A percentile compares a stretch with the other conserved stretches of the same genome.
These are phyloP conservation scores for Crithidia sp. DNA, from an alignment of 208 protist species.

Conservation along the genomic window DNA sequence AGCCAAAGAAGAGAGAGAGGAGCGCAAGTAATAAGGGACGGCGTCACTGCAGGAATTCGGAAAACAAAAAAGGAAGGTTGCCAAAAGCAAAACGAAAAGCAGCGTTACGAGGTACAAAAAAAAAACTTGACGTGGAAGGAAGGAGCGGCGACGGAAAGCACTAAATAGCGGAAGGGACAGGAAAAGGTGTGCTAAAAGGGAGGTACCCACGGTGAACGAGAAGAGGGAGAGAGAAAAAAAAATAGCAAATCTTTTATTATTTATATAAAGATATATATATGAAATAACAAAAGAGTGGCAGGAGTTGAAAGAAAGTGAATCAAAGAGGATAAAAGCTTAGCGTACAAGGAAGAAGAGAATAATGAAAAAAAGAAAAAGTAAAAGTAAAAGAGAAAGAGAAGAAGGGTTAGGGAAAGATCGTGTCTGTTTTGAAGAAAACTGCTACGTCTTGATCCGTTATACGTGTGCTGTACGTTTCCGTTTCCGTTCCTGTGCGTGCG, in stretches of 20 bases:
- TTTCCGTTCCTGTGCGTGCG: not conserved
- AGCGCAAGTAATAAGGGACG: too few relatives aligned
- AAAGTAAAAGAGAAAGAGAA: not conserved
- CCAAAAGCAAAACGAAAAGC: not conserved
- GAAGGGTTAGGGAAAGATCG: slow-evolving; percentile 1
- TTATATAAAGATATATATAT: slow-evolving; percentile 1
- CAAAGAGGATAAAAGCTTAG: not conserved
- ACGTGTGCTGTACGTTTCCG: not conserved
- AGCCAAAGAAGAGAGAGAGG: too few relatives aligned
- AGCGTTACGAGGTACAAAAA: not conserved
- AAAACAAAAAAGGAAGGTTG: too few relatives aligned
- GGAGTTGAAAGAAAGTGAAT: not conserved
- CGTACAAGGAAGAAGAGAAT: not conserved
- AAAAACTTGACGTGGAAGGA: not conserved
- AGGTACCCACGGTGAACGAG: too few relatives aligned
- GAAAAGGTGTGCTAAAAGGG: too few relatives aligned
- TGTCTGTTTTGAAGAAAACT: slow-evolving; percentile 28
- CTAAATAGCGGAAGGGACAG: too few relatives aligned
- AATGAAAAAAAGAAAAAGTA: slow-evolving; percentile 4
- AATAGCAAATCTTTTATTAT: not conserved
- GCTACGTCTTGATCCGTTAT: slow-evolving; percentile 20
- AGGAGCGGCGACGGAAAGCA: not conserved
- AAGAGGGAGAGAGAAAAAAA: not conserved
- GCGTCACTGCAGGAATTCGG: too few relatives aligned
- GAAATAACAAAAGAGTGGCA: too few relatives aligned